phyloP scores from a whole-genome alignment of 1,139 yeast genomes.

The Williopsis jadinii region DNA sequence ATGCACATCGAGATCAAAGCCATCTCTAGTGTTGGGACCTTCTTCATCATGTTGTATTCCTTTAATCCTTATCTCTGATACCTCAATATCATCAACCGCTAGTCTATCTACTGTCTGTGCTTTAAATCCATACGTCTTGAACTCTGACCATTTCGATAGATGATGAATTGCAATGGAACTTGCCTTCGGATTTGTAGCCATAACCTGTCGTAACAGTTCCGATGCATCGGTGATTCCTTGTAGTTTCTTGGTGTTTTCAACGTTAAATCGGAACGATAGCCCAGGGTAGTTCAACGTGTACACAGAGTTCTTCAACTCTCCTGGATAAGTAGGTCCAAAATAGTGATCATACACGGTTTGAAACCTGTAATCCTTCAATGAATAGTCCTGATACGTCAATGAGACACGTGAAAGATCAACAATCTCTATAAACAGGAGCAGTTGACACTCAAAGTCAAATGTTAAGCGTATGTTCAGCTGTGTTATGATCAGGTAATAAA shows the following conservation, averaged over 20 bases:
- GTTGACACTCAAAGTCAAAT: slow-evolving; percentile 37
- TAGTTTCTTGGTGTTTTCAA: background rate
- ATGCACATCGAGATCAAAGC: slow-evolving; percentile 13
- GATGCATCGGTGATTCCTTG: background rate
- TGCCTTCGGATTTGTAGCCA: slow-evolving; percentile 9
- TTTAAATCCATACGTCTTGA: background rate
- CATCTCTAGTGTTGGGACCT: background rate
- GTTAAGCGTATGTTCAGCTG: slow-evolving; percentile 26
- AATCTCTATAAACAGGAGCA: slow-evolving; percentile 40
- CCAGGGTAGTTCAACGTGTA: slow-evolving; percentile 47
- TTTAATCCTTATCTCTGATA: slow-evolving; percentile 4
- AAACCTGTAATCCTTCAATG: slow-evolving; percentile 12
- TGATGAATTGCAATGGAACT: slow-evolving; percentile 10
- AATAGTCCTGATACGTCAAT: slow-evolving; percentile 11
- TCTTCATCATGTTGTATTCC: background rate
- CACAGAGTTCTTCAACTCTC: slow-evolving; percentile 23
- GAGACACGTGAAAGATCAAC: slow-evolving; percentile 18
- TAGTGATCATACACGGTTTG: slow-evolving; percentile 42
- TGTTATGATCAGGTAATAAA: slow-evolving; percentile 1
- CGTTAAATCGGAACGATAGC: slow-evolving; percentile 31
- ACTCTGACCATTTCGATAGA: slow-evolving; percentile 2
- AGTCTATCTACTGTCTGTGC: background rate
- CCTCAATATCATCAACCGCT: slow-evolving; percentile 2
- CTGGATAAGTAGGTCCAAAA: slow-evolving; percentile 63
- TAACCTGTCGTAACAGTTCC: slow-evolving; percentile 4